Percentiles rank a stretch among this genome's conserved stretches.
Evolutionary conservation across 176 grass and related monocot species (phyloP).

Genomic region (Oryza brachyantha): DNA sequence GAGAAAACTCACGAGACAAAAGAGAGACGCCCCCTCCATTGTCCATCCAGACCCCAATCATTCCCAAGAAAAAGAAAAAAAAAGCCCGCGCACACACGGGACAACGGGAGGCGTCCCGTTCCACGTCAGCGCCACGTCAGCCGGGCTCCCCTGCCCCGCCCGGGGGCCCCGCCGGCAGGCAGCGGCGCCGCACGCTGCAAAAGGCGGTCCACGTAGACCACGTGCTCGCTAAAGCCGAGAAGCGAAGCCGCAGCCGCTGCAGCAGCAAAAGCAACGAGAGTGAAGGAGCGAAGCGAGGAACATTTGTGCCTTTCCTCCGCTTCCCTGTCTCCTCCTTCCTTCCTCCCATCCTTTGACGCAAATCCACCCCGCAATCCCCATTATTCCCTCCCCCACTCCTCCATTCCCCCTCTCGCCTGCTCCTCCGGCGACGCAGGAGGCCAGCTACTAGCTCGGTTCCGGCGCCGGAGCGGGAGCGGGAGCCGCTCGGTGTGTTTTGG

Average conservation of each 20-base stretch:
- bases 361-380: slow-evolving; percentile 33
- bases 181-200: slow-evolving; percentile 41
- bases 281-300: background rate
- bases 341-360: background rate
- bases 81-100: no score
- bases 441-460: no score
- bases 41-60: background rate
- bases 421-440: background rate
- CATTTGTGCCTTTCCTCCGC: slow-evolving; percentile 48
- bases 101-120: no score
- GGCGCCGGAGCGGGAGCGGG: no score
- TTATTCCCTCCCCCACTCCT: slow-evolving; percentile 45
- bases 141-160: background rate
- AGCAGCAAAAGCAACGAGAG: background rate
- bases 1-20: no score
- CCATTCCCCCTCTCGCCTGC: background rate
- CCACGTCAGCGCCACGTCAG: slow-evolving; percentile 26
- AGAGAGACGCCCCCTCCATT: no score
- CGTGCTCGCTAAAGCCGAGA: slow-evolving; percentile 41
- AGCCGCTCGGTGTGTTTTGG: no score
- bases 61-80: background rate
- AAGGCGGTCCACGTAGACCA: slow-evolving; percentile 45
- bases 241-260: background rate
- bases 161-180: background rate
- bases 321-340: slow-evolving; percentile 8